A percentile compares a stretch with the other conserved stretches of the same genome.
These are phyloP conservation scores for Adansonia digitata DNA, from an alignment of 345 rosid species.

Conservation along the genomic window DNA sequence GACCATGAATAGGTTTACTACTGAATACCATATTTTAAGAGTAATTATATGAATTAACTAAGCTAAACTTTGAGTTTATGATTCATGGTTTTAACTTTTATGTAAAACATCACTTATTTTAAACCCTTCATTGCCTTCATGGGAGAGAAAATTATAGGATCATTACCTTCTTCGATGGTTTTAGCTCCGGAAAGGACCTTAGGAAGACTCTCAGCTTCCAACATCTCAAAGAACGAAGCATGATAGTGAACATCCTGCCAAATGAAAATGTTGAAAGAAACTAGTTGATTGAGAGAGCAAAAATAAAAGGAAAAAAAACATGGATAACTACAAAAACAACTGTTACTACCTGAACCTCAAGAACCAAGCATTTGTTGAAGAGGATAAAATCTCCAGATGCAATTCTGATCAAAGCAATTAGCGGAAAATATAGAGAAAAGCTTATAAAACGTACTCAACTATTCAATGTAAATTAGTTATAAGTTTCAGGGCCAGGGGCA, in stretches of 20 bases:
- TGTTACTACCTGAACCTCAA: constrained; percentile 60
- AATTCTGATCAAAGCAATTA: constrained; percentile 39
- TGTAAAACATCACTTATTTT: background rate
- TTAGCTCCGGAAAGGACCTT: constrained; percentile 64
- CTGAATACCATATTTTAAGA: too few relatives aligned
- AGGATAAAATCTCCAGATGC: constrained; percentile 49
- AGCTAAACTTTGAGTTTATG: too few relatives aligned
- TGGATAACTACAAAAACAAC: constrained; percentile 2
- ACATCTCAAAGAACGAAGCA: constrained; percentile 61
- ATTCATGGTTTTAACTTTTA: background rate
- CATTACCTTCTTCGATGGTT: constrained; percentile 60
- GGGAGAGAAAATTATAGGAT: background rate
- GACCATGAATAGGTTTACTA: too few relatives aligned
- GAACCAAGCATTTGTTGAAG: constrained; percentile 56
- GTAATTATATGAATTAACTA: too few relatives aligned
- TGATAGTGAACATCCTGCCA: constrained; percentile 48
- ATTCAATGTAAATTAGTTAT: background rate
- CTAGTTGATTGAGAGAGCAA: background rate
- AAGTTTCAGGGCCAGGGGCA: background rate
- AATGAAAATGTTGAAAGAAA: constrained; percentile 3
- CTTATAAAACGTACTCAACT: background rate
- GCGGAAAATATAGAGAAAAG: background rate
- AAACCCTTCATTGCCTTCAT: background rate
- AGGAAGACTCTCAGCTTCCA: constrained; percentile 49
- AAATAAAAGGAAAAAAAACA: background rate